Percentiles rank a stretch among this genome's conserved stretches.
Evolutionary conservation across 2,329 filamentous ascomycete genomes (phyloP).

Genomic region (Diaporthe citri): DNA sequence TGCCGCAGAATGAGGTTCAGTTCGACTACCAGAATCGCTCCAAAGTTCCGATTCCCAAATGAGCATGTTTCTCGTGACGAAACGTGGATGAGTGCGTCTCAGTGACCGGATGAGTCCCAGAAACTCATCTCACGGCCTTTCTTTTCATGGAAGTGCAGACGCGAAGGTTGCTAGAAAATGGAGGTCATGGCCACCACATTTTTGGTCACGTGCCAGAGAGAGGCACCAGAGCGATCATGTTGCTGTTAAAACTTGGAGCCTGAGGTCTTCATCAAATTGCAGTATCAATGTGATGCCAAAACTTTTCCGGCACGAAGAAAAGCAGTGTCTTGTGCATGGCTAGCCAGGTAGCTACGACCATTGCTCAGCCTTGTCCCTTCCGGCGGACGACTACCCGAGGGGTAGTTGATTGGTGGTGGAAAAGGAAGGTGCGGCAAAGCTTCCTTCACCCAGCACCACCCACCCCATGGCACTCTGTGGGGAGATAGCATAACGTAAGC

Average conservation of each 20-base stretch:
- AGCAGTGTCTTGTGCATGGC: not conserved
- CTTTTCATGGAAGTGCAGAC: not conserved
- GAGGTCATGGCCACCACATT: not conserved
- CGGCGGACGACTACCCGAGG: not conserved
- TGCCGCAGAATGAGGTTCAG: not conserved
- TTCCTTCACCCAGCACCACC: not conserved
- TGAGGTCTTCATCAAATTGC: not conserved
- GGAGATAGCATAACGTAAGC: not conserved
- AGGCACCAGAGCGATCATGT: not conserved
- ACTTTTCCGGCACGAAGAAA: not conserved
- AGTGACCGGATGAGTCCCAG: not conserved
- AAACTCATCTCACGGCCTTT: not conserved
- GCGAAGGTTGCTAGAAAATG: not conserved
- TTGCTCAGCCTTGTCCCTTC: not conserved
- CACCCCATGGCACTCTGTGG: too few species aligned
- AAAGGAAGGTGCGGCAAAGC: not conserved
- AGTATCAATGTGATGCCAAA: not conserved
- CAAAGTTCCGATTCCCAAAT: not conserved
- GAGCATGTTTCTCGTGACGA: not conserved
- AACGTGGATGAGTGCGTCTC: not conserved
- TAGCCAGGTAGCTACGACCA: not conserved
- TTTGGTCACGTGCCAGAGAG: constrained; percentile 12
- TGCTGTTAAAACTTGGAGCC: not conserved
- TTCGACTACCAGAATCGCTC: not conserved
- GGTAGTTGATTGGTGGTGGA: not conserved